Evolutionary conservation across 129 eudicot genomes (phyloP), one percentile per base, ranked within the genome.

Genomic region (Saussurea involucrata): DNA sequence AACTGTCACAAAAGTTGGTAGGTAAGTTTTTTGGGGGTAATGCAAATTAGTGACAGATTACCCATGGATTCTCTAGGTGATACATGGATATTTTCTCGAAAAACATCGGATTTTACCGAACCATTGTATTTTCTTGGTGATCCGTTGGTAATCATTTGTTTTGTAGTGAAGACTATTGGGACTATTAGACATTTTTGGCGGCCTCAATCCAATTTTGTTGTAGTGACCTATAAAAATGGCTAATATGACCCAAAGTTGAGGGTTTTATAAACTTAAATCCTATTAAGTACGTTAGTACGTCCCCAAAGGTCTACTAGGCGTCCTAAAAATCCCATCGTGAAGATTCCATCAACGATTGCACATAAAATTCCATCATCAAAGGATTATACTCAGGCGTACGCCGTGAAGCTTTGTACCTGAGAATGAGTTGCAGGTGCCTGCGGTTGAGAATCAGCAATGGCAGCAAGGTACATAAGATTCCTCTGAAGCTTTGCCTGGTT

Each of bases 381-480:
- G 63, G 10, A n/a, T 6, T 55, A 44, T 44, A 44, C 12, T 44
- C 17, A 5, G 18, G n/a, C 5, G 6, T 44, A 44, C 18, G 1
- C 2, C 13, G 5, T 70, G 44, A 5, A 13, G 24, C n/a, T 36
- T 25, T 9, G 10, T 75, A 93, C 98, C 95, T 90, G 98, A 77
- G 98, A 93, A 87, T 90, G 95, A 90, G 89, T 82, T 61, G 87
- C 80, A 4, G 98, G 88, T 34, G 95, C 87, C 57, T 90, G 97
- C 42, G 98, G 98, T 69, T 93, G 98, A 68, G 97, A 85, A 89
- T 93, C 98, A 66, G 98, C 98, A 58, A 93, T 93, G 17, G 98
- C 95, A 82, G 98, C 98, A 71, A 93, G 98, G 86, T 93, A 93
- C 98, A 93, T 93, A 68, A 93, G 90, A 84, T 93, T 93, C 63